Base-by-base conservation (phyloP, 2,329 filamentous ascomycete species). In the Trichoderma sp. region DNA sequence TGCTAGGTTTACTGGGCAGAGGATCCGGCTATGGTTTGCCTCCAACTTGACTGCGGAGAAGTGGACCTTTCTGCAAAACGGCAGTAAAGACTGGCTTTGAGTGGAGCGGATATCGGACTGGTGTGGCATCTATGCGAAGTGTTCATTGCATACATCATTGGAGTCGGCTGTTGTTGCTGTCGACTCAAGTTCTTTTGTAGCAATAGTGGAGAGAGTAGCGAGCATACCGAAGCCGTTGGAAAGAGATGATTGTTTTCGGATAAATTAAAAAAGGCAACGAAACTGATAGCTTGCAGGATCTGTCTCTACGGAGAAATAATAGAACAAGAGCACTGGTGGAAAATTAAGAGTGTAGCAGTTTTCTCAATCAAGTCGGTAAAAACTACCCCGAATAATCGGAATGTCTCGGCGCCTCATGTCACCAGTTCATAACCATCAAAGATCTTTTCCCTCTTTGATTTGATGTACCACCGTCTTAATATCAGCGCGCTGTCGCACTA, bases 371-470 rank as follows among this genome's bases (percentile, higher is more conserved):
- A 18, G 7, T 43, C 7, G 16, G 5, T n/a, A n/a, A 43, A 18
- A n/a, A 14, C 16, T 18, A 1, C 37, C 18, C 39, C 18, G 39
- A 43, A 43, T n/a, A n/a, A 7, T 18, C 7, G 6, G 39, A 5
- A 43, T 43, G 32, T 34, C 32, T 46, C 77, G 77, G 30, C 73
- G 75, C 2, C 76, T 72, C 4, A 77, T 73, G 66, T 80, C 77
- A 7, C 79, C 77, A 1, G 71, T 63, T 5, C 77, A 63, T 6
- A 80, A 59, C 14, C n/a, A 43, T n/a, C 6, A 43, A 13, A 78
- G 68, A 68, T 79, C 77, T n/a, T 79, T 77, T 21, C 80, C 79
- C 49, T 76, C 74, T 54, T 73, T 73, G 65, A 80, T 74, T 51
- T 77, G 76, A 16, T 75, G 75, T 18, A 79, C 54, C 39, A 81